Base-by-base conservation (phyloP, 306 rosid genomes). In the Erythrophleum fordii region DNA sequence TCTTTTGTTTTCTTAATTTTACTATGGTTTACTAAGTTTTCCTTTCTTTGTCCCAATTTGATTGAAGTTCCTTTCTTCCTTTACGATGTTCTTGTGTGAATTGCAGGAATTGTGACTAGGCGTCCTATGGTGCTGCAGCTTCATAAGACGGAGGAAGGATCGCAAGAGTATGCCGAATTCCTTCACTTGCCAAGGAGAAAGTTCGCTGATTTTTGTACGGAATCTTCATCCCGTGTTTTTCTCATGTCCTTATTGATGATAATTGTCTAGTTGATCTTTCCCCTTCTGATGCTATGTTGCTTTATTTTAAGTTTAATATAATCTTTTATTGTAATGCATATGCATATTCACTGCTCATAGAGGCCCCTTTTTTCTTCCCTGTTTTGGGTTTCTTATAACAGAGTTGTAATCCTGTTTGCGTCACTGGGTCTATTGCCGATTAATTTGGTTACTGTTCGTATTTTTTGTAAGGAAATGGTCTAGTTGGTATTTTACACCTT, bases 121-220 rank as follows among this genome's bases (percentile, higher is more conserved):
- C 90, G 99, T 77, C 99, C 99, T 16, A 76, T 95, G 87, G 99
- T 95, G 48, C 88, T 95, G 94, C 98, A 95, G 89, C 99, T 95
- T 74, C 98, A 95, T 73, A 90, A 90, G 91, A 86, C 89, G 2
- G 99, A 90, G 0, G 92, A 82, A 3, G 92, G 89, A 5, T 81
- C 84, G 6, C 89, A 83, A 74, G 98, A 95, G 53, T 93, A 95
- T 80, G 99, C 99, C 10, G 99, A 95, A 92, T 95, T 95, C 87
- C 98, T 93, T 86, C 99, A 95, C 88, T 80, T 91, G 49, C 89
- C 90, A 5, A 88, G 92, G 88, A 87, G 90, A 81, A 93, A 86
- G 84, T 87, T 89, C 65, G 72, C 97, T 1, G 96, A 93, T 84
- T 95, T 82, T 52, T 81, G 99, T 95, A 79, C 9, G 92, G 61